Conservation (phyloP, 345 rosid genomes). For the Corchorus capsularis region DNA sequence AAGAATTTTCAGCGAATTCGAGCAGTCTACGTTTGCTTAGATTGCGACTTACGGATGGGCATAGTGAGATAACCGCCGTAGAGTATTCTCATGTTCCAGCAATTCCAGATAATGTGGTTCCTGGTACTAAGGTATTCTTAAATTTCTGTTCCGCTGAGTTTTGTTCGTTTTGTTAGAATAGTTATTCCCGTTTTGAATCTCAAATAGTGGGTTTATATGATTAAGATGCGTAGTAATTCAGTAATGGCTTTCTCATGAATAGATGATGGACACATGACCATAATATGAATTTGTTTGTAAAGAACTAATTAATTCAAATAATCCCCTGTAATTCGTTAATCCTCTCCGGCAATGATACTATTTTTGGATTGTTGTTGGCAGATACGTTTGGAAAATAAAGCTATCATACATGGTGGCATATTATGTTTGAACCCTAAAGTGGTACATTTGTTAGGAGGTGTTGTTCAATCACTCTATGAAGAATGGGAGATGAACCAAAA, state of each 20-base stretch:
- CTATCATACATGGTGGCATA: slow-evolving; percentile 57
- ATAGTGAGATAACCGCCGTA: slow-evolving; percentile 62
- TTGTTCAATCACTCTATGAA: slow-evolving; percentile 73
- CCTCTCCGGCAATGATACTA: not conserved
- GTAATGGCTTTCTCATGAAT: not conserved
- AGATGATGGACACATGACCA: not conserved
- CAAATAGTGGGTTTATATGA: not conserved
- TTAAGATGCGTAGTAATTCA: not conserved
- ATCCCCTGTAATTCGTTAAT: not conserved
- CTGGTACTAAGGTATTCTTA: slow-evolving; percentile 78
- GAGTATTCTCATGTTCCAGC: slow-evolving; percentile 67
- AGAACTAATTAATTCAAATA: not conserved
- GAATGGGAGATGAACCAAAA: slow-evolving; percentile 93
- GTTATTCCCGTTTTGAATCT: not conserved
- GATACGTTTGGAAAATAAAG: slow-evolving; percentile 83
- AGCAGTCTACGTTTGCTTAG: slow-evolving; percentile 57
- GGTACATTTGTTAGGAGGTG: slow-evolving; percentile 72
- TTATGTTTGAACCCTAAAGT: slow-evolving; percentile 67
- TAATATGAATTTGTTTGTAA: not conserved
- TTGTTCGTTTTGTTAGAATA: not conserved
- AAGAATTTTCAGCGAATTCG: slow-evolving; percentile 51
- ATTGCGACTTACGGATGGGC: slow-evolving; percentile 72
- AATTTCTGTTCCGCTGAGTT: not conserved
- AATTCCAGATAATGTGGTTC: slow-evolving; percentile 60
- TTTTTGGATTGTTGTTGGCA: slow-evolving; percentile 33